These are phyloP conservation scores for Lachnellula cervina DNA, from an alignment of 2,329 filamentous ascomycete genomes.

Conservation along the genomic window DNA sequence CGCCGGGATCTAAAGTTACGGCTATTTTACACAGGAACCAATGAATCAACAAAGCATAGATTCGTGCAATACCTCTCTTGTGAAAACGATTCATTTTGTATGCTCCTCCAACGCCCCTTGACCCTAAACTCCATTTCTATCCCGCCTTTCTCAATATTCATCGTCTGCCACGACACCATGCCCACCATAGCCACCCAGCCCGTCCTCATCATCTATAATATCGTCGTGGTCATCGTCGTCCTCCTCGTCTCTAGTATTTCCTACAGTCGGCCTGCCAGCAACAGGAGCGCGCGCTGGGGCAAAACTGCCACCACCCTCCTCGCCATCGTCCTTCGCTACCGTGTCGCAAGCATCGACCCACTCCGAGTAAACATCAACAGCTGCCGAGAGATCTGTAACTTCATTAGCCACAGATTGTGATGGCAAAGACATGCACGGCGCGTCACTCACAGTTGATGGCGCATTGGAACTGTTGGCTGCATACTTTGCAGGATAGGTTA, in stretches of 20 bases:
- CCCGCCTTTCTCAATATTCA: constrained; percentile 41
- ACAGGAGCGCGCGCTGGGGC: constrained; percentile 20
- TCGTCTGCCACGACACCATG: constrained; percentile 52
- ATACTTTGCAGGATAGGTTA: constrained; percentile 83
- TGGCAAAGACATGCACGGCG: constrained; percentile 7
- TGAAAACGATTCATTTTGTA: constrained; percentile 6
- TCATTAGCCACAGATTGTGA: constrained; percentile 1
- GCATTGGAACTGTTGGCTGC: constrained; percentile 89
- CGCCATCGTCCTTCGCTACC: constrained; percentile 58
- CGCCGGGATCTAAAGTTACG: not conserved
- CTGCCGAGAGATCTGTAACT: constrained; percentile 70
- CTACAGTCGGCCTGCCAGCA: constrained; percentile 13
- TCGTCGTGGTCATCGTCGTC: constrained; percentile 33
- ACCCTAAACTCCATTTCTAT: constrained; percentile 14
- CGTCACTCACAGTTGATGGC: constrained; percentile 79
- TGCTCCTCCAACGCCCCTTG: constrained; percentile 11
- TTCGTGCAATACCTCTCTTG: not conserved
- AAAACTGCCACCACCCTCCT: constrained; percentile 28
- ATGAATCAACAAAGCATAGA: not conserved
- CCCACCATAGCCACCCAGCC: constrained; percentile 47
- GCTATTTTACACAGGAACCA: not conserved
- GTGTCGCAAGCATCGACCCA: constrained; percentile 94
- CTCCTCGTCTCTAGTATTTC: constrained; percentile 23
- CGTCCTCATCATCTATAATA: constrained; percentile 40
- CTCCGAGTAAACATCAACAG: constrained; percentile 94